A percentile compares a stretch with the other conserved stretches of the same genome.
Evolutionary conservation across 495 filamentous ascomycete species (phyloP).

Genomic region (Xylaria bambusicola): DNA sequence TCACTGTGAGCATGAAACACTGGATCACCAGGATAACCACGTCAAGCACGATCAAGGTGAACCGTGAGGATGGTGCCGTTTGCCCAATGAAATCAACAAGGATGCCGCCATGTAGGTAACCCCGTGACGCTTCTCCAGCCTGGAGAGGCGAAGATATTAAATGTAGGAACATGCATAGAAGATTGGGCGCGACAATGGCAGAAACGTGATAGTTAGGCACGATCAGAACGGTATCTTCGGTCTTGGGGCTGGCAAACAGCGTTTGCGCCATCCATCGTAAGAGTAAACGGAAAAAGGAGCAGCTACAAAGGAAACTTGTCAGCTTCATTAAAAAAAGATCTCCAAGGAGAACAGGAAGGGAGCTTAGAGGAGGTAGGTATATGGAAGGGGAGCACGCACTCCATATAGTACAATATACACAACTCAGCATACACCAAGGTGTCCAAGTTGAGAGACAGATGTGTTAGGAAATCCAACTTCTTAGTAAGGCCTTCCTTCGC

Average conservation of each 20-base stretch:
- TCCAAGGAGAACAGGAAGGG: background rate
- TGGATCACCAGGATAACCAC: conserved; percentile 66
- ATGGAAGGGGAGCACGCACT: conserved; percentile 57
- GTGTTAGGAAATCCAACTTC: conserved; percentile 66
- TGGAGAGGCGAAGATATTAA: conserved; percentile 60
- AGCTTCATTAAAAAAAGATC: conserved; percentile 3
- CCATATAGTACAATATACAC: conserved; percentile 85
- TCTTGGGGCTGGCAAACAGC: conserved; percentile 79
- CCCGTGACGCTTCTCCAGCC: conserved; percentile 73
- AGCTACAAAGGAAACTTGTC: conserved; percentile 52
- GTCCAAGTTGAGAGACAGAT: conserved; percentile 73
- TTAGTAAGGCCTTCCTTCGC: conserved; percentile 51
- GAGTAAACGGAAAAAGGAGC: conserved; percentile 72
- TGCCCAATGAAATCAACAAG: conserved; percentile 89
- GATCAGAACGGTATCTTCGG: conserved; percentile 51
- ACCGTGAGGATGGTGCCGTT: conserved; percentile 67
- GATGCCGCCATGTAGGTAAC: conserved; percentile 82
- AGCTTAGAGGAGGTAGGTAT: no score
- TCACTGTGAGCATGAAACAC: conserved; percentile 71
- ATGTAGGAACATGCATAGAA: conserved; percentile 74
- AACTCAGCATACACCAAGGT: conserved; percentile 80
- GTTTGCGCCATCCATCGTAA: conserved; percentile 71
- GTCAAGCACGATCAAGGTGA: conserved; percentile 66
- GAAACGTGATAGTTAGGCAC: conserved; percentile 70
- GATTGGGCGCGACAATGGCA: conserved; percentile 68